Conservation (phyloP, 2,329 filamentous ascomycete genomes). For the Chrysoporthe deuterocubensis region DNA sequence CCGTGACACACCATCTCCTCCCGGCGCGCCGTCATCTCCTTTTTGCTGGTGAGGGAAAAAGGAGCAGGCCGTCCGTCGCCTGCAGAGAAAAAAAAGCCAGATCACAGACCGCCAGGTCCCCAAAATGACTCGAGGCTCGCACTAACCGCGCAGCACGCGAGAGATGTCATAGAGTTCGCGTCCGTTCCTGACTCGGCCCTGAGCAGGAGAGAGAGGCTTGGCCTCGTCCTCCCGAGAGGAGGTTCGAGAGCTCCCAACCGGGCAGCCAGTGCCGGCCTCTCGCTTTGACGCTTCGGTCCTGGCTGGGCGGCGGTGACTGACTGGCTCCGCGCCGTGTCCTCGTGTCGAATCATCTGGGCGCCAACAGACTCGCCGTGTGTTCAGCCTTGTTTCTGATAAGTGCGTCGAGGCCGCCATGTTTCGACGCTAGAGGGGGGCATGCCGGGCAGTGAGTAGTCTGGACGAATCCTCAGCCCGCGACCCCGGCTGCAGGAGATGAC, state of each 20-base stretch:
- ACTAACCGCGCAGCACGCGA: background rate
- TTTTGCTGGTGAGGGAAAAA: background rate
- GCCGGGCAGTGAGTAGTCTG: background rate
- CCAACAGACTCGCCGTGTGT: background rate
- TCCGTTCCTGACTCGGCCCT: conserved; percentile 1
- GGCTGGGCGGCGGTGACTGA: too few relatives aligned
- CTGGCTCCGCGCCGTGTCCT: background rate
- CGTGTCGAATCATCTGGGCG: background rate
- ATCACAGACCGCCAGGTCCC: background rate
- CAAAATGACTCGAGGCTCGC: conserved; percentile 1
- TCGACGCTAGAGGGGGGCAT: background rate
- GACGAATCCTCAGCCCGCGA: background rate
- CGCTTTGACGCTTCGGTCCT: background rate
- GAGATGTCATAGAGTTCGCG: background rate
- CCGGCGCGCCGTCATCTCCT: background rate
- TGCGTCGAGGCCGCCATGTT: background rate
- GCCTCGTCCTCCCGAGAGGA: background rate
- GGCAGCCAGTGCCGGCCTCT: background rate
- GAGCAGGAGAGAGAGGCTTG: too few relatives aligned
- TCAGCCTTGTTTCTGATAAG: background rate
- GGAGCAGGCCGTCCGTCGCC: background rate
- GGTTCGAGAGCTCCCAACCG: background rate
- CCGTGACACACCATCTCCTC: background rate
- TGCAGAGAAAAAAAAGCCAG: background rate
- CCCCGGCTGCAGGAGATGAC: conserved; percentile 6